Conservation (phyloP, 2,329 filamentous ascomycete genomes). For the Exophiala lecanii-corni region DNA sequence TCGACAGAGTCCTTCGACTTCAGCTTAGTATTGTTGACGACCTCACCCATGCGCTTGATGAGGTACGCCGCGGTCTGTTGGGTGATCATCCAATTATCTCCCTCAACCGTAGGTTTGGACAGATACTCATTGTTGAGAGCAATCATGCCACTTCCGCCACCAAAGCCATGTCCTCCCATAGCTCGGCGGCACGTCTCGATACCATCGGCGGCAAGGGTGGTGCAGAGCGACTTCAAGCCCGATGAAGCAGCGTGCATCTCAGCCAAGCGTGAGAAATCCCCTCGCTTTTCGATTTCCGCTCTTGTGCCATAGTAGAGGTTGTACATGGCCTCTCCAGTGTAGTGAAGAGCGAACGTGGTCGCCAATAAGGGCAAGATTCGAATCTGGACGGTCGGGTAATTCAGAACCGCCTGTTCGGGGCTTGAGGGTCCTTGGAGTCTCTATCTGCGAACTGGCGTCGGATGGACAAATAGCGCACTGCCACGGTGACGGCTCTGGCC, state of each 20-base stretch:
- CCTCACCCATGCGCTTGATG: constrained; percentile 49
- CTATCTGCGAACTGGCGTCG: constrained; percentile 48
- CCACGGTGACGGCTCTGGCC: constrained; percentile 50
- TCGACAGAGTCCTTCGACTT: constrained; percentile 38
- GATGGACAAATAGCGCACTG: constrained; percentile 48
- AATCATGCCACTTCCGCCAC: constrained; percentile 49
- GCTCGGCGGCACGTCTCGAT: constrained; percentile 52
- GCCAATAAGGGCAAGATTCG: constrained; percentile 50
- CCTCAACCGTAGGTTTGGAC: constrained; percentile 52
- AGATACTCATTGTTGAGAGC: constrained; percentile 49
- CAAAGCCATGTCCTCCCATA: constrained; percentile 52
- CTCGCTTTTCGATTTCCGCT: constrained; percentile 43
- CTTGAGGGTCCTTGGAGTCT: constrained; percentile 35
- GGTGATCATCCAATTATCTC: constrained; percentile 56
- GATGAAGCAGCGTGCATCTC: constrained; percentile 52
- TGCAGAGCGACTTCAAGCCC: constrained; percentile 51
- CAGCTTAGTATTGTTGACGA: constrained; percentile 32
- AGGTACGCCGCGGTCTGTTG: constrained; percentile 49
- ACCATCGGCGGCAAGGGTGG: constrained; percentile 49
- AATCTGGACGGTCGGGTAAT: constrained; percentile 53
- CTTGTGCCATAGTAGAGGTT: constrained; percentile 45
- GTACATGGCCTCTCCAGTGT: constrained; percentile 44
- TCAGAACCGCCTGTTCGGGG: constrained; percentile 46
- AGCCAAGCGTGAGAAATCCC: constrained; percentile 46
- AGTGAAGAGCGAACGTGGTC: constrained; percentile 49